A percentile compares a stretch with the other conserved stretches of the same genome.
Conservation (phyloP, 1,284 basidiomycete species). For the Phellinidium pouzarii region DNA sequence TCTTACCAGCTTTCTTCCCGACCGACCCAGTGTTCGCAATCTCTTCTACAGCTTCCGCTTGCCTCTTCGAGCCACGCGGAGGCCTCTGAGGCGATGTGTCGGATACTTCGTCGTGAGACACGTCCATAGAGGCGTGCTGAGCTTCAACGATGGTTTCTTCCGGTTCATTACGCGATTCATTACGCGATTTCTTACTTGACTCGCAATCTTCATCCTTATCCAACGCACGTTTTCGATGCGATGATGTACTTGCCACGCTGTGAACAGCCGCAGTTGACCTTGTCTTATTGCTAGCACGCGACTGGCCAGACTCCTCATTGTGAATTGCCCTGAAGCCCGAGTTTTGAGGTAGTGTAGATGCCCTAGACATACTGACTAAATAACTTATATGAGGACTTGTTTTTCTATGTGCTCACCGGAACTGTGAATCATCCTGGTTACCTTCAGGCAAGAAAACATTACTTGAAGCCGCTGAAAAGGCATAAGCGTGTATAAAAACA, state of each 20-base stretch:
- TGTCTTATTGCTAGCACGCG: background rate
- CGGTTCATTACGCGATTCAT: background rate
- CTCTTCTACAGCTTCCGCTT: conserved; percentile 32
- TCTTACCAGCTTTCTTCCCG: conserved; percentile 27
- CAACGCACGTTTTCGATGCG: conserved; percentile 1
- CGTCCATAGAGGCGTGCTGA: conserved; percentile 4
- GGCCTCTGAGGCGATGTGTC: background rate
- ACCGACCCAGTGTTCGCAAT: conserved; percentile 28
- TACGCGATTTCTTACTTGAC: background rate
- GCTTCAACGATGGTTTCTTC: background rate
- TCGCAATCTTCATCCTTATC: conserved; percentile 1
- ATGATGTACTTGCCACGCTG: background rate
- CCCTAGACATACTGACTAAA: background rate
- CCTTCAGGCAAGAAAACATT: background rate
- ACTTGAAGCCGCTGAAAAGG: too few species aligned
- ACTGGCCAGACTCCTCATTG: background rate
- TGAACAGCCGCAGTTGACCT: background rate
- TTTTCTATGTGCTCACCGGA: too few species aligned
- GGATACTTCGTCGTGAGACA: background rate
- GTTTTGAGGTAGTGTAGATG: background rate
- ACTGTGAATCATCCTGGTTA: background rate
- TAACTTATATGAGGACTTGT: too few species aligned
- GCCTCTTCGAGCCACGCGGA: conserved; percentile 45
- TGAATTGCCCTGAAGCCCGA: background rate
- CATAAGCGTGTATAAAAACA: background rate